Evolutionary conservation across 257 asterid genomes (phyloP).

Genomic region (Ilex asprella): DNA sequence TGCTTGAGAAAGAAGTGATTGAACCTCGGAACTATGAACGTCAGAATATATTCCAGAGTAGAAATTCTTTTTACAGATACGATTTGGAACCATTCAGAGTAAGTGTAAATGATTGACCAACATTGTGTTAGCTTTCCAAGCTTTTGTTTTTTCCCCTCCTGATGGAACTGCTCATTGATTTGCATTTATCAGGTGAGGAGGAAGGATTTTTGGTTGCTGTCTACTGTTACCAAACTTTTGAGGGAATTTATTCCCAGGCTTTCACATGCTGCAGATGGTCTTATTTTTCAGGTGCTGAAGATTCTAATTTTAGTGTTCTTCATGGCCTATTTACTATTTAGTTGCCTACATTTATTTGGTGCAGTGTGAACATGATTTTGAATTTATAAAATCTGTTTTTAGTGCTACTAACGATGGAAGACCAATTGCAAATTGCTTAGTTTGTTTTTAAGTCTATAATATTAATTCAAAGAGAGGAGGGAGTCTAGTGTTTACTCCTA

Average conservation of each 20-base stretch:
- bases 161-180: conserved; percentile 21
- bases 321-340: background rate
- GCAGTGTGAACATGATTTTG: background rate
- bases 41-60: conserved; percentile 51
- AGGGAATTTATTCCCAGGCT: conserved; percentile 88
- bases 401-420: too few relatives aligned
- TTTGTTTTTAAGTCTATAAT: too few relatives aligned
- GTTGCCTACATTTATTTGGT: background rate
- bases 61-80: conserved; percentile 67
- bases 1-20: conserved; percentile 92
- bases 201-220: conserved; percentile 93
- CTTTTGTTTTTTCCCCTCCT: background rate
- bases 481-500: too few relatives aligned
- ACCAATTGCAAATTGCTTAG: too few relatives aligned
- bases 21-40: conserved; percentile 82
- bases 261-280: conserved; percentile 97
- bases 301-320: background rate
- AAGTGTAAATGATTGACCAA: conserved; percentile 4
- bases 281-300: conserved; percentile 70
- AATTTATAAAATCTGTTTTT: too few relatives aligned
- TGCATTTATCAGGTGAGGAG: conserved; percentile 74
- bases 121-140: conserved; percentile 1
- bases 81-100: conserved; percentile 97
- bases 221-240: conserved; percentile 79
- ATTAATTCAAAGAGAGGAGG: too few relatives aligned